phyloP scores from a whole-genome alignment of 176 grass and related monocot genomes.

The Chrysopogon serrulatus region DNA sequence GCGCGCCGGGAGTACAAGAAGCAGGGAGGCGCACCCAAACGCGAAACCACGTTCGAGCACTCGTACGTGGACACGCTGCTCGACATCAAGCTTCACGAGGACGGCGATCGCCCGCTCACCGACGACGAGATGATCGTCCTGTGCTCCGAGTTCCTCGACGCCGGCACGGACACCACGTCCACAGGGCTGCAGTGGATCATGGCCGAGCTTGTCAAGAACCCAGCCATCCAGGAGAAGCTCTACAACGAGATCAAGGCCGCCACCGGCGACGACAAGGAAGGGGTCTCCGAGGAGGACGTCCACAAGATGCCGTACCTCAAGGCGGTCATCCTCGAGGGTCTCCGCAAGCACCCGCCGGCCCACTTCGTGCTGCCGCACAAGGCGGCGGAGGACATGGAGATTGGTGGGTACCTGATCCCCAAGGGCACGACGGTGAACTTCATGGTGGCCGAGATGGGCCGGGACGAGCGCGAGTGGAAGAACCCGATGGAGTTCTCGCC shows the following conservation, averaged over 20 bases:
- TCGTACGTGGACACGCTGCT: constrained; percentile 74
- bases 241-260: constrained; percentile 25
- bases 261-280: not conserved
- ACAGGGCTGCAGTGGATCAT: constrained; percentile 76
- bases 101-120: constrained; percentile 29
- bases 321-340: constrained; percentile 57
- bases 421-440: constrained; percentile 56
- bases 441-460: constrained; percentile 50
- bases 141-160: constrained; percentile 64
- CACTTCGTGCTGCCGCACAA: constrained; percentile 54
- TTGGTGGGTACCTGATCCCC: constrained; percentile 48
- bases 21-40: not conserved
- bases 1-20: constrained; percentile 37
- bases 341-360: constrained; percentile 54
- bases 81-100: constrained; percentile 46
- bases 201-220: constrained; percentile 75
- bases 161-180: constrained; percentile 70
- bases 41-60: constrained; percentile 33
- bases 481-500: constrained; percentile 46
- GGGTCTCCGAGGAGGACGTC: constrained; percentile 44
- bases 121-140: constrained; percentile 40
- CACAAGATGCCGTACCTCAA: constrained; percentile 60
- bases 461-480: constrained; percentile 43
- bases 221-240: constrained; percentile 34
- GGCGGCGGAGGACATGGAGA: constrained; percentile 43